A percentile compares a stretch with the other conserved stretches of the same genome.
These are phyloP conservation scores for Aspergillus quadrilineatus DNA, from an alignment of 2,329 filamentous ascomycete species.

Conservation along the genomic window DNA sequence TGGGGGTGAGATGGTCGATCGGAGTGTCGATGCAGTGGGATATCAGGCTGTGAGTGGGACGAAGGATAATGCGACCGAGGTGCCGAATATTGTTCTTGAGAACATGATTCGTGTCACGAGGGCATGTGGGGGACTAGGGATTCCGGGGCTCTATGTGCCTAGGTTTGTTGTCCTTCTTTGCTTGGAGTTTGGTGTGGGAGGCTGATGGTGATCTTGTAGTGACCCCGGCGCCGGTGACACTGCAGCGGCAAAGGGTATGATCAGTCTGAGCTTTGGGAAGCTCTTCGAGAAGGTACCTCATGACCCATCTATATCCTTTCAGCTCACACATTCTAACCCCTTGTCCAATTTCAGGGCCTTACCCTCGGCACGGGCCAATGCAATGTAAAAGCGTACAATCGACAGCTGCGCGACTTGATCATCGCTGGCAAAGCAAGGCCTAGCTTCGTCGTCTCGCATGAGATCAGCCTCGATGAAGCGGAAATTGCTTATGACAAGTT, in stretches of 20 bases:
- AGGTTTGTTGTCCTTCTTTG: conserved; percentile 20
- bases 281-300: conserved; percentile 62
- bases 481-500: conserved; percentile 64
- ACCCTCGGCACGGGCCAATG: conserved; percentile 63
- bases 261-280: conserved; percentile 65
- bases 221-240: conserved; percentile 64
- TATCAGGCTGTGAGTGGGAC: conserved; percentile 61
- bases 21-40: conserved; percentile 65
- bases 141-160: conserved; percentile 56
- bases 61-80: conserved; percentile 57
- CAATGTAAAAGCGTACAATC: conserved; percentile 68
- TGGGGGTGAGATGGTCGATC: conserved; percentile 58
- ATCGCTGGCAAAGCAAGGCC: conserved; percentile 64
- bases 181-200: neutral
- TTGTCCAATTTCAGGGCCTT: conserved; percentile 48
- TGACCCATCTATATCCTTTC: neutral
- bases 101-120: conserved; percentile 64
- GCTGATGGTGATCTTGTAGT: conserved; percentile 8
- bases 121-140: conserved; percentile 61
- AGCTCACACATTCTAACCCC: conserved; percentile 1
- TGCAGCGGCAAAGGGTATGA: conserved; percentile 61
- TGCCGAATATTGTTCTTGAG: conserved; percentile 50
- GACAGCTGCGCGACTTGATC: conserved; percentile 65
- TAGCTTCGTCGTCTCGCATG: conserved; percentile 65
- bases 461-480: conserved; percentile 63